Evolutionary conservation across 2,329 filamentous ascomycete species (phyloP).

Genomic region (Cladophialophora bantiana): DNA sequence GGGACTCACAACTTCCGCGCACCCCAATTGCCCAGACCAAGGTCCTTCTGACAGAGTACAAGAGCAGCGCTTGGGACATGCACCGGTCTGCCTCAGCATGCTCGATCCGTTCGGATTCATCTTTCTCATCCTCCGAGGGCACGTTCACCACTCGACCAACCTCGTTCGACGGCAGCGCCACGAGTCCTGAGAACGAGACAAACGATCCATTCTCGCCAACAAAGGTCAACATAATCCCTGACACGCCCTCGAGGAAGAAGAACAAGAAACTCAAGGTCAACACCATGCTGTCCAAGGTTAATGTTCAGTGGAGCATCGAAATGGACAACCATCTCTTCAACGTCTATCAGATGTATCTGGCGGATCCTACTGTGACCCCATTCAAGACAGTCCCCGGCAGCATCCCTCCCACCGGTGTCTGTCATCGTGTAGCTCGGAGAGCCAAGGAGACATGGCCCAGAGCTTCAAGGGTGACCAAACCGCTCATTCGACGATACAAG

Average conservation of each 20-base stretch:
- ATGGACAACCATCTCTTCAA: constrained; percentile 73
- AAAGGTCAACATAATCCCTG: constrained; percentile 46
- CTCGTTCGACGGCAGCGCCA: constrained; percentile 66
- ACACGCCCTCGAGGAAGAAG: constrained; percentile 48
- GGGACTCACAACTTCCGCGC: constrained; percentile 49
- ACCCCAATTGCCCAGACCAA: constrained; percentile 56
- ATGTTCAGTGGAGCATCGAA: constrained; percentile 62
- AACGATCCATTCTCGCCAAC: constrained; percentile 62
- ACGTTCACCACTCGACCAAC: constrained; percentile 61
- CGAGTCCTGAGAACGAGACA: constrained; percentile 66
- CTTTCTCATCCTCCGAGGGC: constrained; percentile 63
- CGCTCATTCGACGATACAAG: constrained; percentile 39
- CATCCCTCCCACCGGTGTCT: constrained; percentile 68
- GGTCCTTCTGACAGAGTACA: constrained; percentile 46
- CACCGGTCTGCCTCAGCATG: constrained; percentile 64
- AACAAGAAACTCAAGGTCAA: constrained; percentile 43
- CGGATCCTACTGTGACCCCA: constrained; percentile 70
- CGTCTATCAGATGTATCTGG: constrained; percentile 70
- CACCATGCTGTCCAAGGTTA: constrained; percentile 39
- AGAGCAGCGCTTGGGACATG: constrained; percentile 47
- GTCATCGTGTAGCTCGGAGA: constrained; percentile 67
- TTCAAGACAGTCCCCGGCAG: constrained; percentile 72
- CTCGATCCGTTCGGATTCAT: constrained; percentile 68
- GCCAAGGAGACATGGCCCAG: constrained; percentile 67
- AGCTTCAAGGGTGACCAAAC: constrained; percentile 42